These are phyloP conservation scores for Candida anglica DNA, from an alignment of 805 yeast genomes.

Conservation along the genomic window DNA sequence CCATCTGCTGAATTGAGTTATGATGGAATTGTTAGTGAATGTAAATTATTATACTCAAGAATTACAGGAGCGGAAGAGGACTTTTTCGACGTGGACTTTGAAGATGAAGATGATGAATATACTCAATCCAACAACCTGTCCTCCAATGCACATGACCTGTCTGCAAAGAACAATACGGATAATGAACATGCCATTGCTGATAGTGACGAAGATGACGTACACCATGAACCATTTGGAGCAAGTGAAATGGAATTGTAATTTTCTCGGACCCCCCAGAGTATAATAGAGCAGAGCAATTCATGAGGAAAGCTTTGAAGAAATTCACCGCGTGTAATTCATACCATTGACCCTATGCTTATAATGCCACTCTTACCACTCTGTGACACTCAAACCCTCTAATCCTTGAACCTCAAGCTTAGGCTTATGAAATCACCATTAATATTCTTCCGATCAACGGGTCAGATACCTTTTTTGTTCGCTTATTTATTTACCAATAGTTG, in stretches of 20 bases:
- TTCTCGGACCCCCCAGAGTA: too few relatives aligned
- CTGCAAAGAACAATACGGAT: constrained; percentile 8
- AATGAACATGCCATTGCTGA: constrained; percentile 33
- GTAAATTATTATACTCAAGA: constrained; percentile 65
- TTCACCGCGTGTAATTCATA: too few relatives aligned
- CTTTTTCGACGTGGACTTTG: constrained; percentile 94
- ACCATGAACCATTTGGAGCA: constrained; percentile 42
- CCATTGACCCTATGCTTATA: too few relatives aligned
- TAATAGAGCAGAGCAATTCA: neutral
- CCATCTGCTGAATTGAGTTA: constrained; percentile 86
- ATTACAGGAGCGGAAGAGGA: constrained; percentile 94
- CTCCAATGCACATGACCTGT: neutral
- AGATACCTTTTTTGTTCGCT: constrained; percentile 4
- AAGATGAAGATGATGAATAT: constrained; percentile 75
- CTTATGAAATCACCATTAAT: too few relatives aligned
- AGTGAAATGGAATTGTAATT: constrained; percentile 38
- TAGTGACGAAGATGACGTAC: constrained; percentile 31
- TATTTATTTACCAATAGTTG: constrained; percentile 4
- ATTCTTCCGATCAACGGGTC: too few relatives aligned
- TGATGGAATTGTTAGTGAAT: constrained; percentile 85
- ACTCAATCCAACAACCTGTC: constrained; percentile 4
- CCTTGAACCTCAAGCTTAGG: too few relatives aligned
- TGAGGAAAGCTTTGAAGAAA: neutral
- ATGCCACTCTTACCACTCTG: too few relatives aligned
- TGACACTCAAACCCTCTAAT: too few relatives aligned